Evolutionary conservation across 768 basidiomycete species (phyloP).

Genomic region (Suillus discolor): DNA sequence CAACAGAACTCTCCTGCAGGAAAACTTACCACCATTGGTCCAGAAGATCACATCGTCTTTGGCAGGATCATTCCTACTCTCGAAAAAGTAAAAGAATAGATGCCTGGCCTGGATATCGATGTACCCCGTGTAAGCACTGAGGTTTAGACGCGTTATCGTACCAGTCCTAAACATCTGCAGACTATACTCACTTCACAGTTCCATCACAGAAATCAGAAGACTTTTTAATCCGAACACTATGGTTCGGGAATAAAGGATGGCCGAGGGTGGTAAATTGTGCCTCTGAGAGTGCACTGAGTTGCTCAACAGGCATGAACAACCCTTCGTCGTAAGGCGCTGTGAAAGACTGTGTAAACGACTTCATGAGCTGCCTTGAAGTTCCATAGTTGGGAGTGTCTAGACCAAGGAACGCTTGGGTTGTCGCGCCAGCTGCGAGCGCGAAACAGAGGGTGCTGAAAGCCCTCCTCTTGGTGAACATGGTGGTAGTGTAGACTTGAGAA

Average conservation of each 20-base stretch:
- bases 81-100: constrained; percentile 77
- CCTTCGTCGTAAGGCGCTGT: constrained; percentile 28
- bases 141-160: not conserved
- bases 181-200: constrained; percentile 37
- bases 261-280: constrained; percentile 39
- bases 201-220: constrained; percentile 39
- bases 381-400: constrained; percentile 7
- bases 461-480: not conserved
- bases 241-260: constrained; percentile 47
- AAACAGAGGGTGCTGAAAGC: not conserved
- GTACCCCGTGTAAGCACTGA: constrained; percentile 64
- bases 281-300: constrained; percentile 29
- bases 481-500: not conserved
- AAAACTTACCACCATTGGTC: constrained; percentile 56
- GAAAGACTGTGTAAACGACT: constrained; percentile 11
- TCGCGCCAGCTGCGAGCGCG: constrained; percentile 14
- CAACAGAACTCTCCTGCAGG: constrained; percentile 13
- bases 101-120: constrained; percentile 68
- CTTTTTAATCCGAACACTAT: constrained; percentile 45
- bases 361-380: constrained; percentile 5
- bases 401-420: constrained; percentile 23
- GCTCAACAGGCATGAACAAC: constrained; percentile 36
- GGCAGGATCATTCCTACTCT: constrained; percentile 60
- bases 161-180: constrained; percentile 3
- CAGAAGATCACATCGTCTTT: constrained; percentile 62